Evolutionary conservation across 2,329 filamentous ascomycete species (phyloP).

Genomic region (Cladophialophora carrionii): DNA sequence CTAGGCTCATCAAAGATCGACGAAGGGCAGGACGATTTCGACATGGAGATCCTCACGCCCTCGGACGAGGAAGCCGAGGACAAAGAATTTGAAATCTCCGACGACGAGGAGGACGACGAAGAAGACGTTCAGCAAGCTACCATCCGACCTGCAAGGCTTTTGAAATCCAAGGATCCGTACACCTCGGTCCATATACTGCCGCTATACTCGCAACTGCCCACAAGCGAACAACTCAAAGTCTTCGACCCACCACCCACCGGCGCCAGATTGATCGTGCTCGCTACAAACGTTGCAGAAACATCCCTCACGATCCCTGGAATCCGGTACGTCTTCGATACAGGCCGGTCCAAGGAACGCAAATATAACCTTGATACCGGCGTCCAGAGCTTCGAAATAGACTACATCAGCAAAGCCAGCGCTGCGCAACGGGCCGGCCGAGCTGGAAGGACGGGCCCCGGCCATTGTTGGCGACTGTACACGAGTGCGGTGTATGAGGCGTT

Average conservation of each 20-base stretch:
- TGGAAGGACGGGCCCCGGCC: slow-evolving; percentile 90
- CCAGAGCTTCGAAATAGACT: slow-evolving; percentile 91
- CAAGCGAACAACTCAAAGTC: slow-evolving; percentile 85
- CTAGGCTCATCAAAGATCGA: slow-evolving; percentile 63
- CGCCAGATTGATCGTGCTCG: slow-evolving; percentile 81
- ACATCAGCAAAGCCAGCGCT: slow-evolving; percentile 97
- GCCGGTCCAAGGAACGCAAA: slow-evolving; percentile 85
- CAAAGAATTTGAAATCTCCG: slow-evolving; percentile 63
- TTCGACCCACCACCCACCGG: slow-evolving; percentile 84
- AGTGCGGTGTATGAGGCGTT: slow-evolving; percentile 89
- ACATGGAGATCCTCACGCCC: slow-evolving; percentile 64
- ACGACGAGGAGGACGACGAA: slow-evolving; percentile 67
- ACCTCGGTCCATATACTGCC: slow-evolving; percentile 85
- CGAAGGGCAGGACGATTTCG: slow-evolving; percentile 57
- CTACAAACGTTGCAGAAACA: slow-evolving; percentile 96
- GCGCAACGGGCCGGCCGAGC: slow-evolving; percentile 90
- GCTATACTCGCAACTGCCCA: slow-evolving; percentile 88
- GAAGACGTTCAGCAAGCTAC: slow-evolving; percentile 52
- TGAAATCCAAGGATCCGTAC: slow-evolving; percentile 55
- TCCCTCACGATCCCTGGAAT: slow-evolving; percentile 95
- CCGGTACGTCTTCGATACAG: slow-evolving; percentile 93
- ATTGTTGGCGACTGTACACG: slow-evolving; percentile 93
- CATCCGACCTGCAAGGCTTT: not conserved
- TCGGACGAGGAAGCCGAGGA: slow-evolving; percentile 61
- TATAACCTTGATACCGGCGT: slow-evolving; percentile 89